phyloP scores from a whole-genome alignment of 805 yeast species.

The Starmerella floricola region DNA sequence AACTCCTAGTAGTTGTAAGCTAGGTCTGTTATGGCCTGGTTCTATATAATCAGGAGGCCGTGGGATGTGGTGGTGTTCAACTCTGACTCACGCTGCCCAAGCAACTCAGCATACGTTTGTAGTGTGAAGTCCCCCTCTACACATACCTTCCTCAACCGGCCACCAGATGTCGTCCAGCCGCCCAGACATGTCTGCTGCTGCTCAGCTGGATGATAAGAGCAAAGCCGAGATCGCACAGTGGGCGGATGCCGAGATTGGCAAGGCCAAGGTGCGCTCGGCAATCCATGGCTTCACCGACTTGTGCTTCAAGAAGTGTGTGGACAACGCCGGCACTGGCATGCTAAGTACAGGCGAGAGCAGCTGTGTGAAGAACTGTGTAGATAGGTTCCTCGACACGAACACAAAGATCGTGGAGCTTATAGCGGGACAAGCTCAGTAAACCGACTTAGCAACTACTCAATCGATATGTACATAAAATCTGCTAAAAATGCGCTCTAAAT shows the following conservation, averaged over 20 bases:
- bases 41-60: no score
- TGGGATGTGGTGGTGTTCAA: no score
- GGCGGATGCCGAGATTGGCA: slow-evolving; percentile 71
- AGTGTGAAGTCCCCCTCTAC: no score
- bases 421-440: slow-evolving; percentile 4
- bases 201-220: slow-evolving; percentile 50
- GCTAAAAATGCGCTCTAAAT: not conserved
- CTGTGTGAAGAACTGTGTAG: slow-evolving; percentile 71
- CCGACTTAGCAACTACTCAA: not conserved
- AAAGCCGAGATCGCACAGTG: slow-evolving; percentile 63
- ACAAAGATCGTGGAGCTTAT: slow-evolving; percentile 56
- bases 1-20: no score
- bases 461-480: not conserved
- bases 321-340: slow-evolving; percentile 29
- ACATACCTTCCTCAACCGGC: no score
- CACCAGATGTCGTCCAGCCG: no score
- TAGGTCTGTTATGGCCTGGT: no score
- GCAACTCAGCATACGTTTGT: no score
- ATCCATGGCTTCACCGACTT: slow-evolving; percentile 80
- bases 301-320: slow-evolving; percentile 80
- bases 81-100: no score
- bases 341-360: slow-evolving; percentile 50
- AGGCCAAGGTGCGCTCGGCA: slow-evolving; percentile 64
- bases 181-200: slow-evolving; percentile 19
- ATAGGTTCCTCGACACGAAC: slow-evolving; percentile 77